Evolutionary conservation across 176 grass and related monocot species (phyloP), one percentile per base, ranked within the genome.

Genomic region (Phyllostachys edulis): DNA sequence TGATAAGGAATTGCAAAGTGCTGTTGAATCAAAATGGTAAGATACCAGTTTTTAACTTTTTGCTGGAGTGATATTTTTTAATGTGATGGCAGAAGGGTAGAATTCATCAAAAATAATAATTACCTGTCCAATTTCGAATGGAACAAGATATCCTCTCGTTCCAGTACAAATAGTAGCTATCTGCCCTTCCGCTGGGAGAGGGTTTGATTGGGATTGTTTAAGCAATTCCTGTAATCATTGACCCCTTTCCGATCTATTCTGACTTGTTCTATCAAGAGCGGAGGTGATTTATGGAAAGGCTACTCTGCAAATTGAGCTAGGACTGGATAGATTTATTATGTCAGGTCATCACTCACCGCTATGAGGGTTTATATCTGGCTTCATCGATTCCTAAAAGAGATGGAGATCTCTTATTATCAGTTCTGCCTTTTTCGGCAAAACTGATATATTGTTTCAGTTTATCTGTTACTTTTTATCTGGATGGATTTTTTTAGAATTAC

Each of bases 121-220:
- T 84, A 45, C 24, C 6, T 61, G 54, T 32, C 17, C 67, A 32
- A 82, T 72, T 82, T 72, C 18, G 60, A 72, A 71, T 8, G 39
- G 32, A 82, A 9, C 54, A 61, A 46, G 26, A 61, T 82, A 46
- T 45, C 20, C 15, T n/a, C n/a, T n/a, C n/a, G n/a, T n/a, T n/a
- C n/a, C n/a, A n/a, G n/a, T n/a, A n/a, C n/a, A n/a, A n/a, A n/a
- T n/a, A n/a, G n/a, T n/a, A n/a, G n/a, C n/a, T n/a, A n/a, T n/a
- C n/a, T n/a, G n/a, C n/a, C n/a, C n/a, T n/a, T n/a, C n/a, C n/a
- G n/a, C n/a, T n/a, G n/a, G n/a, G n/a, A n/a, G n/a, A n/a, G n/a
- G n/a, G n/a, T n/a, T n/a, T n/a, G n/a, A n/a, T n/a, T n/a, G n/a
- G n/a, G n/a, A n/a, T n/a, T n/a, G n/a, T n/a, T n/a, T n/a, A n/a